These are phyloP conservation scores for Suillus spraguei DNA, from an alignment of 768 basidiomycete species.

Conservation along the genomic window DNA sequence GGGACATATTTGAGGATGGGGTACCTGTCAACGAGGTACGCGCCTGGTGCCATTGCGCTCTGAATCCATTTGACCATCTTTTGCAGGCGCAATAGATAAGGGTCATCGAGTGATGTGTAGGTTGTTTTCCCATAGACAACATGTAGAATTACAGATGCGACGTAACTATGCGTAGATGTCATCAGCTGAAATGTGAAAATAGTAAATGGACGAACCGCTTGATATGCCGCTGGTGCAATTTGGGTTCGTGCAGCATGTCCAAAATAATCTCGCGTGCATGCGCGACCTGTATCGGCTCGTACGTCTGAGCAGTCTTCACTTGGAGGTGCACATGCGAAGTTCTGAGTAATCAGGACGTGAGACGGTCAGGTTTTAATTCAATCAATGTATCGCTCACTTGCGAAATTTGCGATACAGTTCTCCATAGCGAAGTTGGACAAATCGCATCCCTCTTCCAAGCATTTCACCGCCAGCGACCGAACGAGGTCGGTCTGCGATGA, in stretches of 20 bases:
- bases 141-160: slow-evolving; percentile 28
- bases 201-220: slow-evolving; percentile 45
- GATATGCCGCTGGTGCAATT: slow-evolving; percentile 23
- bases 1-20: slow-evolving; percentile 52
- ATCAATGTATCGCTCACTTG: slow-evolving; percentile 34
- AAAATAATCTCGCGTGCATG: slow-evolving; percentile 30
- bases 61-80: slow-evolving; percentile 33
- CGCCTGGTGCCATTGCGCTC: slow-evolving; percentile 34
- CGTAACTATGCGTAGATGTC: slow-evolving; percentile 22
- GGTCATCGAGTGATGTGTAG: slow-evolving; percentile 20
- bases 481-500: slow-evolving; percentile 51
- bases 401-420: slow-evolving; percentile 62
- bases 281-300: slow-evolving; percentile 47
- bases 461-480: slow-evolving; percentile 59
- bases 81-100: slow-evolving; percentile 30
- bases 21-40: slow-evolving; percentile 37
- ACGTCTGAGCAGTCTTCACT: slow-evolving; percentile 46
- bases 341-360: slow-evolving; percentile 26
- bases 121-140: slow-evolving; percentile 32
- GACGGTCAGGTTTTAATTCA: slow-evolving; percentile 9
- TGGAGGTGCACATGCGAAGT: slow-evolving; percentile 58
- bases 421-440: slow-evolving; percentile 51
- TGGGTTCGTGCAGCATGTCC: slow-evolving; percentile 28
- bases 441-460: slow-evolving; percentile 59
- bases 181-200: not conserved